Conservation (phyloP, 2,329 filamentous ascomycete genomes). For the Cordyceps pruinosa region DNA sequence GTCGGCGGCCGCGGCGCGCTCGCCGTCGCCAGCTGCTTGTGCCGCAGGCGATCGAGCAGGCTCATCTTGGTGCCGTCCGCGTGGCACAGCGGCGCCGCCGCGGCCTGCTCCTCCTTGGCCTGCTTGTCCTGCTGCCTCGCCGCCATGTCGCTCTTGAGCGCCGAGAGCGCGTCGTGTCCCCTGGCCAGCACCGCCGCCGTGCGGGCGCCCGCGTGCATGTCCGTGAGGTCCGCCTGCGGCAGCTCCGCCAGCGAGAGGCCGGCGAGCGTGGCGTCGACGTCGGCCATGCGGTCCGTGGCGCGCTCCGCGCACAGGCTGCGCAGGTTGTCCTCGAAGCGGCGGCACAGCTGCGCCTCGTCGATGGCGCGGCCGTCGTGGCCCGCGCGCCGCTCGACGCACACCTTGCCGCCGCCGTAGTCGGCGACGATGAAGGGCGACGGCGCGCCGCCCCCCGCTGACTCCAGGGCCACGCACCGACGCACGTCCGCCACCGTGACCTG, state of each 20-base stretch:
- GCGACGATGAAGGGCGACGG: slow-evolving; percentile 37
- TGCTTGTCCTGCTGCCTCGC: slow-evolving; percentile 43
- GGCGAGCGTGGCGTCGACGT: slow-evolving; percentile 42
- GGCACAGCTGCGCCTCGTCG: slow-evolving; percentile 46
- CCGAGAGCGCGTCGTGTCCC: slow-evolving; percentile 61
- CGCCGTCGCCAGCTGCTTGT: slow-evolving; percentile 56
- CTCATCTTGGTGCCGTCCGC: slow-evolving; percentile 50
- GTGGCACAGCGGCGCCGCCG: slow-evolving; percentile 29
- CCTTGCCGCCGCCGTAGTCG: slow-evolving; percentile 47
- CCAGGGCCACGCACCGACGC: slow-evolving; percentile 58
- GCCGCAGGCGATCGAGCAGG: slow-evolving; percentile 68
- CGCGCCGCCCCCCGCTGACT: slow-evolving; percentile 29
- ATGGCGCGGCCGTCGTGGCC: slow-evolving; percentile 31
- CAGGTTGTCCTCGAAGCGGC: slow-evolving; percentile 48
- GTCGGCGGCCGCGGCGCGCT: slow-evolving; percentile 52
- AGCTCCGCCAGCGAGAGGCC: slow-evolving; percentile 44
- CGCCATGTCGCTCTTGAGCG: slow-evolving; percentile 57
- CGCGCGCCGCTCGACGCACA: slow-evolving; percentile 52
- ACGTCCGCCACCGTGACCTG: slow-evolving; percentile 59
- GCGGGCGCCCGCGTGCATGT: slow-evolving; percentile 29
- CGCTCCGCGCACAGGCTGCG: slow-evolving; percentile 35
- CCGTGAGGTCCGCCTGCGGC: slow-evolving; percentile 29
- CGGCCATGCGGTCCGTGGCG: slow-evolving; percentile 24
- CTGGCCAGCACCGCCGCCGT: slow-evolving; percentile 54
- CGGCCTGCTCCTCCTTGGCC: slow-evolving; percentile 28